These are phyloP conservation scores for Gastrodia elata DNA, from an alignment of 106 monocot genomes.

Conservation along the genomic window DNA sequence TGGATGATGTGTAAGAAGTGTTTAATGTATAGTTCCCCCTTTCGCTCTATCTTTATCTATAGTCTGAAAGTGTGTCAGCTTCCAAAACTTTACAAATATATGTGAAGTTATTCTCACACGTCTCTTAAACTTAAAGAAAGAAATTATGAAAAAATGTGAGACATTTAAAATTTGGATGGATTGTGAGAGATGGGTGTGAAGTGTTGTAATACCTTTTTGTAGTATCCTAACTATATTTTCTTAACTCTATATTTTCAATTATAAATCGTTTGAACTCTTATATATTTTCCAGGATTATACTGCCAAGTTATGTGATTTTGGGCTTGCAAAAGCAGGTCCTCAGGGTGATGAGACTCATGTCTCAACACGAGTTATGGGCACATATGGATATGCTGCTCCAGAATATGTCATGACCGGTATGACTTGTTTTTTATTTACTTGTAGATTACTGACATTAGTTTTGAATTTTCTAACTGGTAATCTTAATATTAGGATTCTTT, in stretches of 20 bases:
- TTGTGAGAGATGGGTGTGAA: too few species aligned
- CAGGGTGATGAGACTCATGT: slow-evolving; percentile 89
- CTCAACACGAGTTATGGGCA: slow-evolving; percentile 87
- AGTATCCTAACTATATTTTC: background rate
- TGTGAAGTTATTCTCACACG: too few species aligned
- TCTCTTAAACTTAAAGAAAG: too few species aligned
- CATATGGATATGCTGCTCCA: slow-evolving; percentile 86
- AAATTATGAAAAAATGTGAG: too few species aligned
- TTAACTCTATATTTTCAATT: background rate
- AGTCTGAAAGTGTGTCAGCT: too few species aligned
- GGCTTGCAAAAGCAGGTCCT: slow-evolving; percentile 87
- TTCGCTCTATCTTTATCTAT: too few species aligned
- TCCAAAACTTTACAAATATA: background rate
- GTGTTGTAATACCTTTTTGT: too few species aligned
- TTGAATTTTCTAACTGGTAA: background rate
- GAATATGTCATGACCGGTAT: slow-evolving; percentile 95
- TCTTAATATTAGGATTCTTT: background rate
- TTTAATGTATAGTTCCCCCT: background rate
- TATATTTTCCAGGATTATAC: slow-evolving; percentile 50
- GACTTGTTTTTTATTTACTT: background rate
- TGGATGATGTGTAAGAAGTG: too few species aligned
- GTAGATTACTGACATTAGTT: background rate
- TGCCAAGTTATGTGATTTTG: slow-evolving; percentile 84
- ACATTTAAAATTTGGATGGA: too few species aligned
- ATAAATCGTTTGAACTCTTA: background rate